Percentiles rank a stretch among this genome's conserved stretches.
Evolutionary conservation across 441 rosid species (phyloP).

Genomic region (Corymbia calophylla): DNA sequence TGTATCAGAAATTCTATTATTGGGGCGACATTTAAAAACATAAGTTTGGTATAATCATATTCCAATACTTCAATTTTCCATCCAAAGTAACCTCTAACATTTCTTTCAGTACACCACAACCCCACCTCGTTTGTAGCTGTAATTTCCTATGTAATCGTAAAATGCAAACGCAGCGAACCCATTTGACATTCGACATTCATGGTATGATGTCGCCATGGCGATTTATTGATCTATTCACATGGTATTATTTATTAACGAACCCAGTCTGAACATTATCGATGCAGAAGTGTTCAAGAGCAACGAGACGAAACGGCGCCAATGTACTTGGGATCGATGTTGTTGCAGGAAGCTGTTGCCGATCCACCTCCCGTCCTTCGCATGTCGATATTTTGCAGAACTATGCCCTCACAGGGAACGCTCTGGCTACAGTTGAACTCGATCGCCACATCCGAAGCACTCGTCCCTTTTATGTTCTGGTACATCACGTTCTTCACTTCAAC

Average conservation of each 20-base stretch:
- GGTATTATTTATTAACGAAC: neutral
- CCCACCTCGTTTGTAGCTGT: neutral
- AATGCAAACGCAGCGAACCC: neutral
- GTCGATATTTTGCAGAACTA: slow-evolving; percentile 37
- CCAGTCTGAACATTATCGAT: neutral
- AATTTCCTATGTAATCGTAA: neutral
- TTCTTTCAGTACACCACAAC: neutral
- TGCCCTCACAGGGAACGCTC: slow-evolving; percentile 46
- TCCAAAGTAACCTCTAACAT: neutral
- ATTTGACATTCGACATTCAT: neutral
- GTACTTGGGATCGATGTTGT: slow-evolving; percentile 28
- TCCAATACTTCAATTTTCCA: neutral
- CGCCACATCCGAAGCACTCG: slow-evolving; percentile 58
- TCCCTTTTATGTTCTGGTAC: slow-evolving; percentile 64
- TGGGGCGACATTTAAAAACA: neutral
- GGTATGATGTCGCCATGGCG: neutral
- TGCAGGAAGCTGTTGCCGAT: slow-evolving; percentile 42
- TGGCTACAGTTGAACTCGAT: slow-evolving; percentile 56
- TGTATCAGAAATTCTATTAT: neutral
- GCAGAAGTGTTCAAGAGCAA: slow-evolving; percentile 6
- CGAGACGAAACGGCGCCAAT: slow-evolving; percentile 43
- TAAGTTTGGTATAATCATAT: neutral
- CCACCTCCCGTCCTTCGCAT: slow-evolving; percentile 10
- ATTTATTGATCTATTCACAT: neutral
- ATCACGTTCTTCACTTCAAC: slow-evolving; percentile 57